phyloP scores from a whole-genome alignment of 169 alveolate genomes.

The Babesia microti region DNA sequence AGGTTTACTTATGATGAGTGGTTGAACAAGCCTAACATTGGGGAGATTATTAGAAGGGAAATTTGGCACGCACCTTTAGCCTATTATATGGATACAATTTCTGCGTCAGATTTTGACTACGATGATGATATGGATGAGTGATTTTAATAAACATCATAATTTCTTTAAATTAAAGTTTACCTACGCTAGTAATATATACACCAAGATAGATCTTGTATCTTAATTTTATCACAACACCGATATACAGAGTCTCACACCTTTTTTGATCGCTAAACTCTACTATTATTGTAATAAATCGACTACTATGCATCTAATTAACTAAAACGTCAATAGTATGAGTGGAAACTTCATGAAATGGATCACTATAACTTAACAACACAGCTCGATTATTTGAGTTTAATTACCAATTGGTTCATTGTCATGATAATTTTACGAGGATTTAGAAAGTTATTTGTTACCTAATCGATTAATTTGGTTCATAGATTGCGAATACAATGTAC shows the following conservation, averaged over 20 bases:
- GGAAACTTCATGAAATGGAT: too few relatives aligned
- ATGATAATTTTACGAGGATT: too few relatives aligned
- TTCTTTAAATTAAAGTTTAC: neutral
- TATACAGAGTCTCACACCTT: neutral
- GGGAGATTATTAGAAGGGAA: slow-evolving; percentile 78
- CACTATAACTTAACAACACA: too few relatives aligned
- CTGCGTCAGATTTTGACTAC: slow-evolving; percentile 56
- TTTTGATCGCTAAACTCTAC: neutral
- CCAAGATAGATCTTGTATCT: neutral
- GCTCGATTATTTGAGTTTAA: too few relatives aligned
- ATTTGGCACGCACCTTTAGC: slow-evolving; percentile 81
- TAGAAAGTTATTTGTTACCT: too few relatives aligned
- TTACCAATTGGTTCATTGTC: too few relatives aligned
- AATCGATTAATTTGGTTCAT: too few relatives aligned
- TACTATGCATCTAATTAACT: neutral
- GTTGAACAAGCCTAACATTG: slow-evolving; percentile 71
- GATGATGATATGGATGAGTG: slow-evolving; percentile 61
- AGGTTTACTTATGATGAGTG: slow-evolving; percentile 62
- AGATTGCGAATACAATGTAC: too few relatives aligned
- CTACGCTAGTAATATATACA: neutral
- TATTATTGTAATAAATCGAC: neutral
- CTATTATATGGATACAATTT: slow-evolving; percentile 55
- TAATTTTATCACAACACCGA: neutral
- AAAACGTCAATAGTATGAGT: too few relatives aligned
- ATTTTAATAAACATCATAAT: slow-evolving; percentile 7